Evolutionary conservation across 305 asterid genomes (phyloP), one percentile per base, ranked within the genome.

Genomic region (Striga hermonthica): DNA sequence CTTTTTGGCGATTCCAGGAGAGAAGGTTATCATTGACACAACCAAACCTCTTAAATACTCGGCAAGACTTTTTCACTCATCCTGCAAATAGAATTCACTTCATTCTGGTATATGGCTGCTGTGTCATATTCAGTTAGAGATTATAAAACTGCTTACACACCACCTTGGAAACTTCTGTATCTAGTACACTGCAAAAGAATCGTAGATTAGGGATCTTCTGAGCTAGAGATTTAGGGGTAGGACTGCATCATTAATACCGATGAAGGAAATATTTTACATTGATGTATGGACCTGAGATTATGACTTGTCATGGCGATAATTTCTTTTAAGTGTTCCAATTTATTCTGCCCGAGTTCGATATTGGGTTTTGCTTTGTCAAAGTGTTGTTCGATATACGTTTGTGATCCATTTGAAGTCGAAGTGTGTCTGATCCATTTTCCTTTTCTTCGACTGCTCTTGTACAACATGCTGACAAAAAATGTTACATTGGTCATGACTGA

Each of bases 1-100:
- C 80, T 84, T 55, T 75, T 82, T 66, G 68, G 83, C 53, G 82
- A 79, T 65, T 75, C 79, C 7, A 67, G 84, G 57, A 70, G 82
- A 72, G 76, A 73, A 62, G 72, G 72, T 62, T 79, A 68, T 70
- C 75, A 60, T 62, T 74, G 83, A 71, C 76, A 36, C 11, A 60
- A 56, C 68, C 64, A 70, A 36, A 11, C 39, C 39, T 54, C 59
- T 28, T 54, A 22, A 13, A 38, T 54, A 22, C 38, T 54, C 59
- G 10, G n/a, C 59, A 37, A 22, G 4, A 9, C 9, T 54, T 53
- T 68, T 66, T 40, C 41, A 44, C 60, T 60, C 14, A 57, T 69
- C 53, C 62, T 52, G 63, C 64, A 41, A 12, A 58, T 22, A 62
- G 43, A 62, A 64, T 62, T 36, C 50, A 65, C 64, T 66, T n/a